phyloP scores from a whole-genome alignment of 345 rosid genomes.

The Nephelium lappaceum region DNA sequence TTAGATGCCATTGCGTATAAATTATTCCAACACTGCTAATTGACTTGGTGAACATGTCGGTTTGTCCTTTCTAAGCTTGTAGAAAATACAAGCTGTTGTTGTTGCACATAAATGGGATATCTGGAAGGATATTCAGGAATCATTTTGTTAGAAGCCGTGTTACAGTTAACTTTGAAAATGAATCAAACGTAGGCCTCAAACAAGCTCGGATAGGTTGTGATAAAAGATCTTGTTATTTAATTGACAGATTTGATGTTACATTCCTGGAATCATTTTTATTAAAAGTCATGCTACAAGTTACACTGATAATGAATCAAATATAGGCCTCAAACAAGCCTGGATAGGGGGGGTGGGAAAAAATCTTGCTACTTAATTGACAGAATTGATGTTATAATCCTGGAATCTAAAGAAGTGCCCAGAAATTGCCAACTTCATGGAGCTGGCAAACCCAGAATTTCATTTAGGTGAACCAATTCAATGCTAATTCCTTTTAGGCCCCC shows the following conservation, averaged over 20 bases:
- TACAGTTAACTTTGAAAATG: background rate
- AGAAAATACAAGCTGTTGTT: background rate
- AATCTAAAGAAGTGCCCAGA: conserved; percentile 9
- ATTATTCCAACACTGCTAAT: background rate
- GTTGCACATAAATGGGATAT: background rate
- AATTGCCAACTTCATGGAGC: background rate
- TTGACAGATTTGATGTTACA: too few relatives aligned
- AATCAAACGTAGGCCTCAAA: background rate
- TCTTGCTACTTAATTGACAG: background rate
- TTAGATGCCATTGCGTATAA: background rate
- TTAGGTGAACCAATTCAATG: background rate
- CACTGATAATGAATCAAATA: background rate
- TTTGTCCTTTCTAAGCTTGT: background rate
- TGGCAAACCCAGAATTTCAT: background rate
- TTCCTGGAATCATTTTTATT: background rate
- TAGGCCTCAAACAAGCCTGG: background rate
- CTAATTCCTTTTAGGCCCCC: too few relatives aligned
- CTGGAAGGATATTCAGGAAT: background rate
- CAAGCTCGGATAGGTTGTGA: background rate
- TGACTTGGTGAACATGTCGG: background rate
- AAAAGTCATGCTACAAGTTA: background rate
- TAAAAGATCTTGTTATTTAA: too few relatives aligned
- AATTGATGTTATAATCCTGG: background rate
- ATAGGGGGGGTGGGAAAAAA: too few relatives aligned
- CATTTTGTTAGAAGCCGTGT: background rate